Base-by-base conservation (phyloP, 2,329 filamentous ascomycete genomes). In the Colletotrichum musicola region DNA sequence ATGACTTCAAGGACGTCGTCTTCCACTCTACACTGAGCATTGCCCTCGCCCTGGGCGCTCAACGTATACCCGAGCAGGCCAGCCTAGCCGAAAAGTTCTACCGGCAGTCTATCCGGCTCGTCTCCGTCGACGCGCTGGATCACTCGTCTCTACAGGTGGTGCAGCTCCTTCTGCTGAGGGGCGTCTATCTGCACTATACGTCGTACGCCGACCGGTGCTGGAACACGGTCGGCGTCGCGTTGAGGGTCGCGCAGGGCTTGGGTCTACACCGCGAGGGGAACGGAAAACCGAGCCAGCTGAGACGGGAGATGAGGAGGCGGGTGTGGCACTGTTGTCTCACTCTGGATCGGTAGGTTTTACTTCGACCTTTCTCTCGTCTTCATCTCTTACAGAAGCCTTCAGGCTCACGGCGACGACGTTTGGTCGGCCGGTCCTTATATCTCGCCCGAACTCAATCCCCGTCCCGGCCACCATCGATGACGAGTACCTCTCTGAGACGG, bases 241-340 rank as follows among this genome's bases (percentile, higher is more conserved):
- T 78, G 9, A 72, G 77, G 13, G 71, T 72, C 2, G 77, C 77
- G 9, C 73, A 77, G 47, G 73, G 72, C 4, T 58, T 79, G 3
- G 76, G 77, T 0, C 50, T 80, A 12, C 64, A 68, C 47, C n/a
- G 49, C 3, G 74, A 77, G 44, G 40, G 68, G 6, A 72, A 38
- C 4, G 49, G 3, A 13, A 4, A 14, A 14, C 13, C 16, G 1
- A 71, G 53, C 14, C 77, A 79, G 51, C 51, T 76, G 6, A 69
- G 72, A 12, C 70, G 71, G 1, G 77, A 79, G 64, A 78, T 77
- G 64, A 73, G 71, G 30, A 67, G 74, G 1, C 72, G 77, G 27
- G 72, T 78, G 12, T 79, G 77, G 77, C 71, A 75, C 47, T 72
- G 56, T 44, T 78, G 77, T 68, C 47, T 76, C 4, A 69, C 69